These are phyloP conservation scores for Hamamelis virginiana DNA, from an alignment of 164 flowering plant genomes.

Conservation along the genomic window DNA sequence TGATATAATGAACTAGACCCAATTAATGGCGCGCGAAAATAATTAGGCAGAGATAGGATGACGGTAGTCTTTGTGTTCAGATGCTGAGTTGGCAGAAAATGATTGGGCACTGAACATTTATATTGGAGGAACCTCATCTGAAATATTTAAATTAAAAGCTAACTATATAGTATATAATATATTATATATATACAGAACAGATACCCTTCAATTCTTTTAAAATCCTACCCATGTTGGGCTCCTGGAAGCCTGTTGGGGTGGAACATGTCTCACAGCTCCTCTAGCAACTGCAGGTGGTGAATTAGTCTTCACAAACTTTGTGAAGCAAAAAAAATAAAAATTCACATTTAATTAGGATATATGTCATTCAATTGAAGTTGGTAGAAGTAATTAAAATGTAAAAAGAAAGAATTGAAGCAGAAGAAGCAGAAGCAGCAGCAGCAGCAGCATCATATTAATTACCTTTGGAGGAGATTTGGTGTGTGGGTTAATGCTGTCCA, in stretches of 20 bases:
- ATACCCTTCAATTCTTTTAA: no score
- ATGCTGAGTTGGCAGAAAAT: background rate
- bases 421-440: no score
- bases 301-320: constrained; percentile 26
- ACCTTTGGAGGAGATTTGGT: constrained; percentile 32
- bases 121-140: no score
- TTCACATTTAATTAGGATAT: background rate
- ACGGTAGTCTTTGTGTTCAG: no score
- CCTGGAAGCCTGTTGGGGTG: constrained; percentile 7
- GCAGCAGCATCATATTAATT: background rate
- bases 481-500: constrained; percentile 31
- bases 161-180: no score
- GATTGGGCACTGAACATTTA: constrained; percentile 14
- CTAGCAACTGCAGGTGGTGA: constrained; percentile 25
- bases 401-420: background rate
- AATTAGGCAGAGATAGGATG: background rate
- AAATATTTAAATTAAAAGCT: no score
- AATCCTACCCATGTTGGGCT: no score
- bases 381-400: background rate
- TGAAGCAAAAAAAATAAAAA: constrained; percentile 2
- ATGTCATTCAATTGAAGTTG: background rate
- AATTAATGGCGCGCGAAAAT: no score
- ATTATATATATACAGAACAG: no score
- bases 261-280: constrained; percentile 24
- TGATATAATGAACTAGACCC: no score